A percentile compares a stretch with the other conserved stretches of the same genome.
These are phyloP conservation scores for Dillenia turbinata DNA, from an alignment of 164 flowering plant genomes.

Conservation along the genomic window DNA sequence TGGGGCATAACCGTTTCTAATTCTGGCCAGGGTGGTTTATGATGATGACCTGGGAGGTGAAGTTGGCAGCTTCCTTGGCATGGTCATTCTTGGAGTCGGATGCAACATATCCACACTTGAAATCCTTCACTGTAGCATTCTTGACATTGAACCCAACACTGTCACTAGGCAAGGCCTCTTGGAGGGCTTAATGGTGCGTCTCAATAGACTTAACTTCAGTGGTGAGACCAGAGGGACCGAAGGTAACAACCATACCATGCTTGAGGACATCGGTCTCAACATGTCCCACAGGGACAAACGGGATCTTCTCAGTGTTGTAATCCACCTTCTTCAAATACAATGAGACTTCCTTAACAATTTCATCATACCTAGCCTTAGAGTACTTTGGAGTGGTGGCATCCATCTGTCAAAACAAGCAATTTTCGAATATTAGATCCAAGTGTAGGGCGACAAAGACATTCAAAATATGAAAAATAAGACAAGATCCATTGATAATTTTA, in stretches of 20 bases:
- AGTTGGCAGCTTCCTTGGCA: no score
- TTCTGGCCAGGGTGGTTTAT: no score
- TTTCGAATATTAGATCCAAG: not conserved
- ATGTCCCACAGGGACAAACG: conserved; percentile 30
- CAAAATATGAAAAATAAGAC: no score
- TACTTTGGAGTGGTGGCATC: conserved; percentile 46
- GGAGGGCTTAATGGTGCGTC: conserved; percentile 35
- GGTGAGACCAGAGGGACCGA: no score
- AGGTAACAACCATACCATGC: conserved; percentile 38
- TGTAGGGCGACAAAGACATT: not conserved
- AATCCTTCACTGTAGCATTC: no score
- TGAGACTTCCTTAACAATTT: conserved; percentile 44
- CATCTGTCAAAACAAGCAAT: conserved; percentile 21
- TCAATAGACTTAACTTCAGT: conserved; percentile 41
- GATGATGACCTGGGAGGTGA: no score
- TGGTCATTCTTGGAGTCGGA: no score
- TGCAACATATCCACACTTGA: no score
- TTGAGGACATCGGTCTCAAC: conserved; percentile 32
- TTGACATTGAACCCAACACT: no score
- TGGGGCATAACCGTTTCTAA: conserved; percentile 16
- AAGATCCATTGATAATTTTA: no score
- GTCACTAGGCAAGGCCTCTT: conserved; percentile 28
- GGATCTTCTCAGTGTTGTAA: conserved; percentile 30
- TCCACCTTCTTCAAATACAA: conserved; percentile 40
- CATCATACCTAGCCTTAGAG: conserved; percentile 43